A percentile compares a stretch with the other conserved stretches of the same genome.
Evolutionary conservation across 2,329 filamentous ascomycete species (phyloP).

Genomic region (Coniochaeta hoffmannii): DNA sequence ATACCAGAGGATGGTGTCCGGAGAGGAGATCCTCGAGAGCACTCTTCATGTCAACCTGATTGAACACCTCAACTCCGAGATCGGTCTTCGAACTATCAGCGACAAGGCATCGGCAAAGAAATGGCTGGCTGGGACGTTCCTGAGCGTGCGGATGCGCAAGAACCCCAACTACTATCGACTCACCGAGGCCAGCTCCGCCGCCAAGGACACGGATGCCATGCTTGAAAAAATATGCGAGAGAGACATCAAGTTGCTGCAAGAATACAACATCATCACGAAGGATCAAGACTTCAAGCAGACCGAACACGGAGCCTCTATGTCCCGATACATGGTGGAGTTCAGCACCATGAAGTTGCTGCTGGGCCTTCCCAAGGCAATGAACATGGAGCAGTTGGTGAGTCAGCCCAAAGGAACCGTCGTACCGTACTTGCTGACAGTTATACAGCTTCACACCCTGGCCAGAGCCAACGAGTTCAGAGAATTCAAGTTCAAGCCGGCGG

Average conservation of each 20-base stretch:
- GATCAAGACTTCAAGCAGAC: constrained; percentile 51
- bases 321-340: constrained; percentile 72
- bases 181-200: constrained; percentile 44
- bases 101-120: constrained; percentile 57
- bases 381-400: constrained; percentile 61
- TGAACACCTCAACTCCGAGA: constrained; percentile 79
- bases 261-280: constrained; percentile 47
- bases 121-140: constrained; percentile 73
- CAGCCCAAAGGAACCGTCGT: background rate
- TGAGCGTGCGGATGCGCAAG: constrained; percentile 64
- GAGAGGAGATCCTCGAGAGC: constrained; percentile 69
- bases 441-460: constrained; percentile 57
- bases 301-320: constrained; percentile 73
- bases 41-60: constrained; percentile 71
- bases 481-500: constrained; percentile 61
- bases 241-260: constrained; percentile 58
- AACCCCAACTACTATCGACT: constrained; percentile 66
- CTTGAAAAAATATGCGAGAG: constrained; percentile 65
- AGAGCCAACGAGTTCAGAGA: constrained; percentile 67
- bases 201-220: constrained; percentile 49
- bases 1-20: constrained; percentile 69
- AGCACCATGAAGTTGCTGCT: constrained; percentile 70
- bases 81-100: constrained; percentile 65
- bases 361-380: constrained; percentile 50
- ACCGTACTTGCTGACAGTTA: constrained; percentile 5